Evolutionary conservation across 805 yeast species (phyloP), one percentile per base, ranked within the genome.

Genomic region (Schwanniomyces pseudopolymorphus): DNA sequence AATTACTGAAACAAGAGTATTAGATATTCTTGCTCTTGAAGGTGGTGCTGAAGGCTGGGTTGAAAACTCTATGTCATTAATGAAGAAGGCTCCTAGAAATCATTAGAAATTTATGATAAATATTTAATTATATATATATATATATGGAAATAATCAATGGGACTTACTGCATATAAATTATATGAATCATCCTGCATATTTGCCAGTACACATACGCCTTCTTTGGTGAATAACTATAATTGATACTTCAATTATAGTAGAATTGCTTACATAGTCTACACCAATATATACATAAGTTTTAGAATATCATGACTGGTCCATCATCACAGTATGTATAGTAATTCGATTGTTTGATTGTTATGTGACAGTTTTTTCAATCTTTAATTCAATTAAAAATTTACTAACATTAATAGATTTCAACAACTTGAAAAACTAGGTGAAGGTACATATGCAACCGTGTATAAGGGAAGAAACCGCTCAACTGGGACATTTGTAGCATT

Each of bases 401-500:
- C 43, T 41, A 39, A 26, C 47, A 22, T 6, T 14, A 14, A 16
- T 50, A 69, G 74, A 54, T 72, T 72, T 58, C 77, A 72, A 54
- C 77, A 72, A 65, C 79, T 88, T 45, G 96, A 89, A 64, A 89
- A 89, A 71, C 78, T 89, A 33, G 96, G 96, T 35, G 96, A 89
- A 69, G 96, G 96, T 41, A 89, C 99, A 0, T 94, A 94, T 69
- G 99, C 99, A 58, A 95, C 97, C n/a, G 99, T 94, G 27, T 94
- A 92, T 73, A 94, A 92, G 60, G 99, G 87, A 35, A 81, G 89
- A 61, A 94, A 88, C 65, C 81, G 88, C 51, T 81, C 84, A 58
- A 85, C 91, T 24, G 97, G 90, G 42, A 90, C 88, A 45, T 76
- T 91, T 16, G 99, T 94, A 16, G 99, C 99, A 0, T 74, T 94